Base-by-base conservation (phyloP, 2,329 filamentous ascomycete genomes). In the Penicillium sp. region DNA sequence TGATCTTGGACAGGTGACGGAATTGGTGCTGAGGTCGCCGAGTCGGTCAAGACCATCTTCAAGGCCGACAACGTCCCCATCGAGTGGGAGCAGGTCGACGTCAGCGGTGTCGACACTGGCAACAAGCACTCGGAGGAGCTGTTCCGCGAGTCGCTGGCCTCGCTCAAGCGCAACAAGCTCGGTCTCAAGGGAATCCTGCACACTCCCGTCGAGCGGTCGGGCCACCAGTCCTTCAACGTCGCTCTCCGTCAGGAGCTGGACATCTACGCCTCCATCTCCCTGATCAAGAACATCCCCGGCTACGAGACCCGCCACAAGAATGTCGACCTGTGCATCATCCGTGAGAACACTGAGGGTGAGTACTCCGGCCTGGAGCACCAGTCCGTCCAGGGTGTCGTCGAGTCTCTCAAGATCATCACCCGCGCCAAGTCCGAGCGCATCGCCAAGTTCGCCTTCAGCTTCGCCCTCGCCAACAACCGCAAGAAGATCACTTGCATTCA, bases 401-500 rank as follows among this genome's bases (percentile, higher is more conserved):
- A 99, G 85, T 97, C 94, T 53, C 90, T 99, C 81, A 99, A 99
- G 88, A 98, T 99, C 83, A 98, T 99, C 83, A 99, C 95, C 69
- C 92, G 93, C 73, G 92, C 92, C 80, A 98, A 99, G 87, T 96
- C 92, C 57, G 95, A 99, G 88, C 92, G 95, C 77, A 99, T 99
- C 75, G 92, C 94, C 82, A 96, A 96, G 83, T 99, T 99, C 76
- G 95, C 95, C 68, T 98, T 98, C 79, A 90, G 90, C 76, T 99
- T 99, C 75, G 95, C 95, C 60, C 89, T 98, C 60, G 95, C 95
- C 81, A 99, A 99, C 86, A 94, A 96, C 87, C 88, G 95, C 78
- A 94, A 96, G 86, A 98, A 98, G 90, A 92, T 99, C 59, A 98
- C 95, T 69, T 97, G 94, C 84, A 98, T 99, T 77, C 95, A 99